Evolutionary conservation across 2,329 filamentous ascomycete genomes (phyloP).

Genomic region (Zelopaecilomyces penicillatus): DNA sequence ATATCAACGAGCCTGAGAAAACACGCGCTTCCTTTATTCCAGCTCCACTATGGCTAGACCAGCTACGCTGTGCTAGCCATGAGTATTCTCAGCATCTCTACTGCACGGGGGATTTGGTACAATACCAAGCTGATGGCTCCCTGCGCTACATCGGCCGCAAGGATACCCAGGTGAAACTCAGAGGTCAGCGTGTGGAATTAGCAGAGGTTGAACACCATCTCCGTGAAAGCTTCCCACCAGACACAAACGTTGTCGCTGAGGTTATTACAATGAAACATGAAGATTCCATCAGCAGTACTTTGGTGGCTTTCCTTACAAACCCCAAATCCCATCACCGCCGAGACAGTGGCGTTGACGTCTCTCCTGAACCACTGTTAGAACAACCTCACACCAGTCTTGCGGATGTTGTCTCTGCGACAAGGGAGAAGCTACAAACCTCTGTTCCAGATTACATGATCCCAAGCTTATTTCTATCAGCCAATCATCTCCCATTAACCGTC

Average conservation of each 20-base stretch:
- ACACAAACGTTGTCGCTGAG: not conserved
- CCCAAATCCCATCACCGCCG: not conserved
- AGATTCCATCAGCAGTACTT: not conserved
- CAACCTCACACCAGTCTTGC: not conserved
- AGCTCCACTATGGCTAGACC: not conserved
- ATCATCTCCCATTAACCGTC: not conserved
- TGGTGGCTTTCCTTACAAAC: not conserved
- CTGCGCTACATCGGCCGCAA: slow-evolving; percentile 40
- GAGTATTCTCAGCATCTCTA: not conserved
- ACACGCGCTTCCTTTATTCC: not conserved
- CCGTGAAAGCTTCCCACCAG: not conserved
- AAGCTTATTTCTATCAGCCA: not conserved
- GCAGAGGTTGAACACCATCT: slow-evolving; percentile 9
- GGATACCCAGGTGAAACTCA: slow-evolving; percentile 47
- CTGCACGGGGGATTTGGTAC: not conserved
- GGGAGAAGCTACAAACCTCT: not conserved
- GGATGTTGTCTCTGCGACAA: not conserved
- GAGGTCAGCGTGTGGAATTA: slow-evolving; percentile 45
- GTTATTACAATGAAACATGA: not conserved
- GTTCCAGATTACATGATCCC: not conserved
- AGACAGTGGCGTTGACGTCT: not conserved
- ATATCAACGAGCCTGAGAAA: not conserved
- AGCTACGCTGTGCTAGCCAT: not conserved
- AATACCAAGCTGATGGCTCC: slow-evolving; percentile 28
- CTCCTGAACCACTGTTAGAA: not conserved